Base-by-base conservation (phyloP, 257 asterid species). In the Ocimum tenuiflorum region DNA sequence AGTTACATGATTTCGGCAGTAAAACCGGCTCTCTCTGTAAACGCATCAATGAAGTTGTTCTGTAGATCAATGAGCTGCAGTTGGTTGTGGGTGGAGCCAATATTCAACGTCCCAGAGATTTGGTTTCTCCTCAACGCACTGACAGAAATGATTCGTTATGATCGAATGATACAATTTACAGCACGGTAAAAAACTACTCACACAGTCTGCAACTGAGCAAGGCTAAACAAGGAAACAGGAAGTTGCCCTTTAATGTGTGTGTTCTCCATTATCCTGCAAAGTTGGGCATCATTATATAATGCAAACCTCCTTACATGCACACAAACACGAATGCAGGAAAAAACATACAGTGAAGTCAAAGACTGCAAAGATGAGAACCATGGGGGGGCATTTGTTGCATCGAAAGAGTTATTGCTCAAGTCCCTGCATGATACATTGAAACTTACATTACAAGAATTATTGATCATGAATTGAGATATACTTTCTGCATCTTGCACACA, bases 381-480 rank as follows among this genome's bases (percentile, higher is more conserved):
- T 6, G 77, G 52, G 0, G 94, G 95, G 72, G 80, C 39, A 59
- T 75, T 79, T 7, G 91, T 73, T 15, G 73, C 73, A 60, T 70
- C 74, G 56, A 91, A 91, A 3, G 94, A 62, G 60, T 88, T 88
- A 64, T 88, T 88, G 94, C 97, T 91, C 75, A 86, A 53, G 70
- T 91, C 96, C 91, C 96, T 91, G 95, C 71, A 83, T 55, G 29
- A 68, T 20, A 45, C 13, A 13, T 5, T n/a, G 1, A 39, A 47
- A 27, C 3, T 29, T 9, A 0, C 51, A 36, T 33, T 23, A 35
- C 6, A 2, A 50, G 27, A 15, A 64, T 23, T 13, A 7, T 24
- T 0, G 4, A n/a, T n/a, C n/a, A n/a, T n/a, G 19, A 3, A 38
- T 60, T 36, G 3, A 33, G 8, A 8, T 23, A 1, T 31, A 42